Evolutionary conservation across 148 eudicot genomes (phyloP).

Genomic region (Pharnaceum exiguum): DNA sequence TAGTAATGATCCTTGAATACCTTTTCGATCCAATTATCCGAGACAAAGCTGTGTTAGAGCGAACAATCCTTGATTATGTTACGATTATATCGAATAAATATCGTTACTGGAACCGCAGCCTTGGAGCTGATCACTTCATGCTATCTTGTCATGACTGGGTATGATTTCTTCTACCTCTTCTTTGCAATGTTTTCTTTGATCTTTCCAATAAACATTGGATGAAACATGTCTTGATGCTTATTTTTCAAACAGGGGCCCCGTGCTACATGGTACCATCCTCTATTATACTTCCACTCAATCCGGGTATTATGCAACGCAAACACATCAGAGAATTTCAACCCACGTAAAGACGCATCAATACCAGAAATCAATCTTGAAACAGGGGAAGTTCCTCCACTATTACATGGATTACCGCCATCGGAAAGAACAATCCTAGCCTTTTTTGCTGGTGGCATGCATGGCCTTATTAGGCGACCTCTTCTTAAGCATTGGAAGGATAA

Average conservation of each 20-base stretch:
- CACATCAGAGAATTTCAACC: conserved; percentile 78
- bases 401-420: conserved; percentile 28
- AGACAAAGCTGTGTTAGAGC: conserved; percentile 42
- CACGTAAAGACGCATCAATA: conserved; percentile 61
- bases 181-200: background rate
- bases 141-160: conserved; percentile 87
- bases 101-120: conserved; percentile 64
- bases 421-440: conserved; percentile 57
- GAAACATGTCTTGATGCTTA: too few relatives aligned
- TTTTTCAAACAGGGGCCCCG: conserved; percentile 50
- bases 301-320: conserved; percentile 83
- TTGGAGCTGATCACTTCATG: conserved; percentile 80
- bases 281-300: conserved; percentile 55
- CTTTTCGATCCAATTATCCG: conserved; percentile 45
- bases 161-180: background rate
- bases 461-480: conserved; percentile 43
- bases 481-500: conserved; percentile 58
- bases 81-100: conserved; percentile 44
- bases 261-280: conserved; percentile 56
- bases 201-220: too few relatives aligned
- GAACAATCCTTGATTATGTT: conserved; percentile 46
- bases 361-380: conserved; percentile 68
- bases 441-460: conserved; percentile 66
- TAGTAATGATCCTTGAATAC: conserved; percentile 47
- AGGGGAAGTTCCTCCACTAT: conserved; percentile 27